Conservation (phyloP, 768 basidiomycete genomes). For the Lenzites betulinus region DNA sequence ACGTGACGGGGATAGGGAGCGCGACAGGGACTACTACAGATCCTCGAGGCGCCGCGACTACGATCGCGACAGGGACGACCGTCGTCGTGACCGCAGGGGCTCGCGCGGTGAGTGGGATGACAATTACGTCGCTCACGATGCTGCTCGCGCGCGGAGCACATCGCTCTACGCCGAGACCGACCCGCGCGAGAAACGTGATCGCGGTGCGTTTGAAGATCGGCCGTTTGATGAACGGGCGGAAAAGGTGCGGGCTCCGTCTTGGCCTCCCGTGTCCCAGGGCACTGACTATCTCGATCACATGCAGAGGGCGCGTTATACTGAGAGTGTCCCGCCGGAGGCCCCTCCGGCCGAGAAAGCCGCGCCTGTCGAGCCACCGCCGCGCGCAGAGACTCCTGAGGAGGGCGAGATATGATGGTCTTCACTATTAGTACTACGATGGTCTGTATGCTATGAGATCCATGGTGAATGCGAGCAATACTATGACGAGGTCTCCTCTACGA, state of each 20-base stretch:
- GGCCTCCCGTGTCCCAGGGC: neutral
- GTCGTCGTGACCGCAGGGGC: conserved; percentile 44
- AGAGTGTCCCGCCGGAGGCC: conserved; percentile 42
- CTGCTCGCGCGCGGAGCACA: conserved; percentile 56
- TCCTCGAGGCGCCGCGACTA: conserved; percentile 57
- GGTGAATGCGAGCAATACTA: conserved; percentile 26
- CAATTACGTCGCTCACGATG: conserved; percentile 39
- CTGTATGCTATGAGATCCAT: conserved; percentile 15
- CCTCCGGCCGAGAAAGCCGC: conserved; percentile 42
- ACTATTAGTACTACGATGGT: conserved; percentile 1
- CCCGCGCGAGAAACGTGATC: conserved; percentile 36
- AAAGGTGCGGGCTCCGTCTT: conserved; percentile 50
- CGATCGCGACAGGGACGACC: conserved; percentile 57
- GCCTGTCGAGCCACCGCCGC: conserved; percentile 27
- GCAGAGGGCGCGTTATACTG: conserved; percentile 23
- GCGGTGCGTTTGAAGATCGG: conserved; percentile 45
- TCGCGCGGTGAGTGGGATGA: conserved; percentile 52
- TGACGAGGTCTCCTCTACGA: conserved; percentile 38
- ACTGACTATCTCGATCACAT: neutral
- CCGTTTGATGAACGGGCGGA: conserved; percentile 59
- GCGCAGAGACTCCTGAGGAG: conserved; percentile 84
- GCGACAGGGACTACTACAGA: conserved; percentile 35
- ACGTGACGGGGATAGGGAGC: conserved; percentile 29
- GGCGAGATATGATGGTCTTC: conserved; percentile 66
- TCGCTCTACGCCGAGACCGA: conserved; percentile 36